These are phyloP conservation scores for Vitrella brassicaformis DNA, from an alignment of 73 alveolate genomes.

Conservation along the genomic window DNA sequence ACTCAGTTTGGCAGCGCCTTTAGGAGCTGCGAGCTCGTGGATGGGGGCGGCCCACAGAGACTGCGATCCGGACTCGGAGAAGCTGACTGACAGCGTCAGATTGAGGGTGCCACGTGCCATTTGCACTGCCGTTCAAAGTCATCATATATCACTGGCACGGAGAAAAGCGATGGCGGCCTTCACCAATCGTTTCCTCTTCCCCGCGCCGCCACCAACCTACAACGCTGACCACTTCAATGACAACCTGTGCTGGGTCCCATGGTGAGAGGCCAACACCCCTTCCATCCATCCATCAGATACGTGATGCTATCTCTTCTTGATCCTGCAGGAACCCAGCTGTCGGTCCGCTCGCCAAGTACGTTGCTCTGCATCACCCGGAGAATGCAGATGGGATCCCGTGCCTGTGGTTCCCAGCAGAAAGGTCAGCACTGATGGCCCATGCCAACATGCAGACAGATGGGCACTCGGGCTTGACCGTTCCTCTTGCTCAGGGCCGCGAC, in stretches of 20 bases:
- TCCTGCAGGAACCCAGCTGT: not conserved
- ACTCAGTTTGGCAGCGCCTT: no score
- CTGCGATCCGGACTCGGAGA: no score
- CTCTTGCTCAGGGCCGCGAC: conserved; percentile 12
- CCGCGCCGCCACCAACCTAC: conserved; percentile 52
- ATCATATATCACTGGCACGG: no score
- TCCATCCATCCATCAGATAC: not conserved
- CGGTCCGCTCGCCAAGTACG: no score
- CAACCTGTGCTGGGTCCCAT: conserved; percentile 29
- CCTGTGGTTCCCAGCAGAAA: conserved; percentile 36
- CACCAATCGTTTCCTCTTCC: conserved; percentile 46
- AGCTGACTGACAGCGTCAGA: no score
- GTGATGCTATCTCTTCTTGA: not conserved
- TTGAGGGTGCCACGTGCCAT: no score
- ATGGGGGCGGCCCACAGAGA: no score
- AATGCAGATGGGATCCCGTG: conserved; percentile 18
- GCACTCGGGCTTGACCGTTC: not conserved
- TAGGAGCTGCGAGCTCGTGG: no score
- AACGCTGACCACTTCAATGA: conserved; percentile 26
- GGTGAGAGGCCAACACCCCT: conserved; percentile 6
- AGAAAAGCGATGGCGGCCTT: conserved; percentile 2
- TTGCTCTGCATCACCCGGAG: not conserved
- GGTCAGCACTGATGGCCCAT: no score
- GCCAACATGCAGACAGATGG: not conserved
- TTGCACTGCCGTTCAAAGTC: no score